Base-by-base conservation (phyloP, 805 yeast genomes). In the Osmozyma mogii region DNA sequence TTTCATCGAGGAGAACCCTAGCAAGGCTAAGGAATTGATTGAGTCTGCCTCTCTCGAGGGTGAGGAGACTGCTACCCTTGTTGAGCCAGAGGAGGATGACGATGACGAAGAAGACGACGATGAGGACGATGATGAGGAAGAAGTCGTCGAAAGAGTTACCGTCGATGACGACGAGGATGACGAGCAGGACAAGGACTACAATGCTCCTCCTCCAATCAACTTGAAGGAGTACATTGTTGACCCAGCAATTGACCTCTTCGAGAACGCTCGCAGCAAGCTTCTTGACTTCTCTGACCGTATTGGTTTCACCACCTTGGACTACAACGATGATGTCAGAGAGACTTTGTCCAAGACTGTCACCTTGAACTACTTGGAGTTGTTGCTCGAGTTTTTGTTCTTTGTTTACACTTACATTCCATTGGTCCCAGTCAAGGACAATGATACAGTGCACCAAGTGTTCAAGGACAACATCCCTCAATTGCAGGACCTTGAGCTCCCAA, bases 191-290 rank as follows among this genome's bases (percentile, higher is more conserved):
- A 44, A 44, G 32, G 64, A 59, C 37, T 58, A 52, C 45, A 36
- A 53, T 24, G 59, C 49, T 9, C 56, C 56, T 1, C 64, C 68
- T 9, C 70, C 70, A 17, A 36, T 63, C 28, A 49, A 57, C 38
- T 44, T 63, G 35, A 58, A 57, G 43, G 56, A 53, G 32, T 52
- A 49, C 50, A 29, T 60, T 22, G 48, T 55, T 32, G 68, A 63
- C 41, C 67, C 68, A 2, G 40, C 58, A 16, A 53, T 61, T 22
- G 52, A 51, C 15, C 29, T 36, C 17, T 44, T 38, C 13, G 68
- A 63, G 43, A 20, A 25, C 12, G 32, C 42, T 9, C 31, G 43
- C 35, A 40, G 49, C 22, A 45, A 48, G 34, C 29, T 56, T 7
- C 49, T 52, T 32, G 55, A 48, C 22, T 41, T 50, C 34, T 52